These are phyloP conservation scores for Collariella sp. DNA, from an alignment of 495 filamentous ascomycete species.

Conservation along the genomic window DNA sequence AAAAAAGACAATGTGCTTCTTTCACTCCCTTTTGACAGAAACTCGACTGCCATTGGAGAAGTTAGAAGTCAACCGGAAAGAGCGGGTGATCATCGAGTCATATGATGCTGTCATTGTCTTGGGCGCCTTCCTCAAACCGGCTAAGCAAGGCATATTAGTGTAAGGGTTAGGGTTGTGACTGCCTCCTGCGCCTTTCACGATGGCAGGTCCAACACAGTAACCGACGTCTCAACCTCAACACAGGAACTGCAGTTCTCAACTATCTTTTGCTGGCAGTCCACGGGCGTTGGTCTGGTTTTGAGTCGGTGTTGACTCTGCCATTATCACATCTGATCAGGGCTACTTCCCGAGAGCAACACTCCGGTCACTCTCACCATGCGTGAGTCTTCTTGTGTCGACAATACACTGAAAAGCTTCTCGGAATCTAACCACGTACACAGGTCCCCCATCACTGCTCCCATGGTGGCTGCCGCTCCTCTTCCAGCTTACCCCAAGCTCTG, in stretches of 20 bases:
- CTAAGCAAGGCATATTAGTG: background rate
- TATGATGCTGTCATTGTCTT: background rate
- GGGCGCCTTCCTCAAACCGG: background rate
- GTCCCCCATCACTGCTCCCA: conserved; percentile 1
- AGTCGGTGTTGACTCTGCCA: too few relatives aligned
- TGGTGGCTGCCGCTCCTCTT: conserved; percentile 8
- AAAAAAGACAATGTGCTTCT: background rate
- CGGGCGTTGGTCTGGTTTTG: too few relatives aligned
- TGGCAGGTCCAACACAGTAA: too few relatives aligned
- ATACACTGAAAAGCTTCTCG: background rate
- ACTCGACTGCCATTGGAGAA: background rate
- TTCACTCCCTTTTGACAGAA: background rate
- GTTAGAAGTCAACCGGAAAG: background rate
- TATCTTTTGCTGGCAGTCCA: too few relatives aligned
- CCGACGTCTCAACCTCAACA: too few relatives aligned
- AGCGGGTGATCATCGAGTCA: background rate
- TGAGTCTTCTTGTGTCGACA: background rate
- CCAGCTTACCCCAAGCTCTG: conserved; percentile 1
- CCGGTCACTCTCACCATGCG: background rate
- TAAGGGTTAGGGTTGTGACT: background rate
- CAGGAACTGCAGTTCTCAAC: too few relatives aligned
- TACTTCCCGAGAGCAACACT: too few relatives aligned
- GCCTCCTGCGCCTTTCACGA: too few relatives aligned
- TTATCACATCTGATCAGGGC: too few relatives aligned
- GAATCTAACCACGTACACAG: background rate